A percentile compares a stretch with the other conserved stretches of the same genome.
Evolutionary conservation across 768 basidiomycete genomes (phyloP).

Genomic region (Mycena indigotica): DNA sequence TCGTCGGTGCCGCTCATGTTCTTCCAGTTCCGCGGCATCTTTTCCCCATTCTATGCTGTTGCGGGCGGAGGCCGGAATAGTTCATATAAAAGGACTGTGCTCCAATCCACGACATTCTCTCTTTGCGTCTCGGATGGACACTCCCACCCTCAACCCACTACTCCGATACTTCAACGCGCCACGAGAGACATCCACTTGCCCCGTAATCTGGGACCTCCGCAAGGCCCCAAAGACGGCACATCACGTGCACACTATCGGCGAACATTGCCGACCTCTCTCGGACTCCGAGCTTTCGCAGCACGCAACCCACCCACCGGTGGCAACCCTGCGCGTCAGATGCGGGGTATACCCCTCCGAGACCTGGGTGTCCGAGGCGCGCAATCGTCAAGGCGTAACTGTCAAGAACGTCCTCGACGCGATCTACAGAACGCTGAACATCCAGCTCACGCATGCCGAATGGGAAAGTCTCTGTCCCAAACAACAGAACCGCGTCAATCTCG

Average conservation of each 20-base stretch:
- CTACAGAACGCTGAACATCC: conserved; percentile 38
- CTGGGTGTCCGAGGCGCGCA: conserved; percentile 46
- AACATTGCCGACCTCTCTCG: conserved; percentile 28
- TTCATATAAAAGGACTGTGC: conserved; percentile 11
- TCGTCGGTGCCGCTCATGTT: too few species aligned
- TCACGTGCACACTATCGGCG: conserved; percentile 27
- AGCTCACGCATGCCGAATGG: conserved; percentile 47
- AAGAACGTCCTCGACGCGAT: conserved; percentile 54
- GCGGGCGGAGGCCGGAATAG: conserved; percentile 1
- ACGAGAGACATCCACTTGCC: conserved; percentile 31
- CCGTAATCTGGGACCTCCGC: conserved; percentile 54
- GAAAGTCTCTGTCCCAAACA: conserved; percentile 43
- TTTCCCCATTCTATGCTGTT: conserved; percentile 18
- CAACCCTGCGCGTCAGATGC: conserved; percentile 43
- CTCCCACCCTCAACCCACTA: conserved; percentile 37
- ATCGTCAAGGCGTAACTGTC: conserved; percentile 51
- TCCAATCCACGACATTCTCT: background rate
- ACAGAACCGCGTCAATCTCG: conserved; percentile 40
- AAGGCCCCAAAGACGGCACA: conserved; percentile 38
- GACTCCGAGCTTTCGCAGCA: conserved; percentile 38
- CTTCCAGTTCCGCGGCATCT: too few species aligned
- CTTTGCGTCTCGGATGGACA: background rate
- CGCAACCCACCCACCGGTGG: conserved; percentile 47
- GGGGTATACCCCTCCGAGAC: conserved; percentile 43
- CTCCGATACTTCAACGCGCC: conserved; percentile 37